Conservation (phyloP, 2,329 filamentous ascomycete genomes). For the Trichoderma simmonsii region DNA sequence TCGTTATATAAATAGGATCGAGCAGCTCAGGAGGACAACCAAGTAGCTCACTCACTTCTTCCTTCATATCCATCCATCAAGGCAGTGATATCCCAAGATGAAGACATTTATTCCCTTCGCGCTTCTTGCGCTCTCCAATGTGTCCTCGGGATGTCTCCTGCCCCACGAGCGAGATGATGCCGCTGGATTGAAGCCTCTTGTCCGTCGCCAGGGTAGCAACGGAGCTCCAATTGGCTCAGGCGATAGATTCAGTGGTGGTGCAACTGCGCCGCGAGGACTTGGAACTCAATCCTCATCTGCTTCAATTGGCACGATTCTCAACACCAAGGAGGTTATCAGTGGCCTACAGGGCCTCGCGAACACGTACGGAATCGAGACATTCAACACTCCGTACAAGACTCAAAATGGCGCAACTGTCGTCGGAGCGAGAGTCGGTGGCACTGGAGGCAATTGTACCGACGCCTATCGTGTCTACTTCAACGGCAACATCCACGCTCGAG, state of each 20-base stretch:
- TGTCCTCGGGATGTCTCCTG: background rate
- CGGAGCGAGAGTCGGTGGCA: slow-evolving; percentile 1
- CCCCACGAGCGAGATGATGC: slow-evolving; percentile 7
- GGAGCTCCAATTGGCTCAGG: slow-evolving; percentile 1
- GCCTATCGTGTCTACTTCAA: slow-evolving; percentile 44
- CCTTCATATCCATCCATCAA: background rate
- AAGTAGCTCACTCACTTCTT: background rate
- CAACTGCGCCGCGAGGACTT: background rate
- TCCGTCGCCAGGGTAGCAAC: slow-evolving; percentile 5
- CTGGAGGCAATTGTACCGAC: background rate
- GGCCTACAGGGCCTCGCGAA: slow-evolving; percentile 1
- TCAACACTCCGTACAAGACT: slow-evolving; percentile 3
- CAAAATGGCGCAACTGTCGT: background rate
- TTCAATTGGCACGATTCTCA: slow-evolving; percentile 6
- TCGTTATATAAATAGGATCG: background rate
- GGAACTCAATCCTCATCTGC: slow-evolving; percentile 4
- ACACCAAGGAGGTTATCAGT: background rate
- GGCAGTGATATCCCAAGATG: background rate
- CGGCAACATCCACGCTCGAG: slow-evolving; percentile 54
- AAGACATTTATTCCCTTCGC: slow-evolving; percentile 2
- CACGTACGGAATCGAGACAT: background rate
- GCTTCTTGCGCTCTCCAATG: slow-evolving; percentile 8
- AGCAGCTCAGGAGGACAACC: background rate
- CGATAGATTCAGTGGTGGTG: background rate
- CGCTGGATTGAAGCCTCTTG: background rate